Evolutionary conservation across 2,329 filamentous ascomycete genomes (phyloP), one percentile per base, ranked within the genome.

Genomic region (Neopestalotiopsis sp.): DNA sequence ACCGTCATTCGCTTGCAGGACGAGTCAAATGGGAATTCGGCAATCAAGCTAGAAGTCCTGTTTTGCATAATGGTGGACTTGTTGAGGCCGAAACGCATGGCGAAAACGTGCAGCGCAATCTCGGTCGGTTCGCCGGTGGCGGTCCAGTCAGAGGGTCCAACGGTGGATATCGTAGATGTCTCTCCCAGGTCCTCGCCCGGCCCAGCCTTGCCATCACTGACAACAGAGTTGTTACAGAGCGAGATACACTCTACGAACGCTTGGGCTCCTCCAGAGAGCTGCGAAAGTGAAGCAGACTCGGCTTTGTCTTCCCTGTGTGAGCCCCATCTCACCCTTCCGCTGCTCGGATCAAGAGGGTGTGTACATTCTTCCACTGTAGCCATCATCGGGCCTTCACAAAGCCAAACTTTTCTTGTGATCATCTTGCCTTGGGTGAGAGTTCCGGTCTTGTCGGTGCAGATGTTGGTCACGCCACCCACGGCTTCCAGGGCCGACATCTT

Each of bases 1-100:
- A 93, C 91, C 49, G 90, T 91, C 91, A 94, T 94, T 69, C 90
- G 87, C 81, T 94, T 94, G 79, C 91, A 88, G 49, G 88, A 88
- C 0, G 91, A 93, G 76, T 94, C 91, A 74, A 94, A 94, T 2
- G 91, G 91, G 67, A 91, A 91, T 74, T 94, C 92, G 1, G 88
- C 86, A 10, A 92, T 74, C 59, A 90, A 80, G 53, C 80, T 78
- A 68, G 85, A 83, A 30, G 77, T 73, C n/a, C 79, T 79, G 28
- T 78, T 76, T 30, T 77, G 73, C 10, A 82, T 69, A 24, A 85
- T 72, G 3, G 80, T 77, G 1, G 79, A 75, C 75, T 86, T 86
- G 65, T 81, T 84, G 69, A 85, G 84, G 38, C 86, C 84, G 73
- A 93, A 93, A 20, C 91, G 88, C 81, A 90, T 89, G 61, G 91